These are phyloP conservation scores for Stenogyne calaminthoides DNA, from an alignment of 305 asterid species.

Conservation along the genomic window DNA sequence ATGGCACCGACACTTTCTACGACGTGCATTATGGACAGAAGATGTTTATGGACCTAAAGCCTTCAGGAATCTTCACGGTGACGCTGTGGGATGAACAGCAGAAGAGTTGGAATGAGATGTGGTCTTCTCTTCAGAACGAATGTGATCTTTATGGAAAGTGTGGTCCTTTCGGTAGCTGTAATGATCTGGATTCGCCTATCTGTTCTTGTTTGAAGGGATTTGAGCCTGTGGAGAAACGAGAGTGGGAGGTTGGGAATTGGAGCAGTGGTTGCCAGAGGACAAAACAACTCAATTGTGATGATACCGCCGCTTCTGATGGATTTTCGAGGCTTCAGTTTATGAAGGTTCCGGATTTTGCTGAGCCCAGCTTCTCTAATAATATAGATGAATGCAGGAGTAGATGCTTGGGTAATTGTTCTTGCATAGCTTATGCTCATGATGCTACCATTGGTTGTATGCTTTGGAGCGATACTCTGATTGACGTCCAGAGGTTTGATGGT, in stretches of 20 bases:
- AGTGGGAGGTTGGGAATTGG: slow-evolving; percentile 59
- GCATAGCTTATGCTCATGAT: slow-evolving; percentile 47
- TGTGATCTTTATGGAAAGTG: slow-evolving; percentile 39
- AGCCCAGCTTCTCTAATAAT: not conserved
- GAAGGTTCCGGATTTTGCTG: slow-evolving; percentile 56
- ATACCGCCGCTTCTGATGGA: slow-evolving; percentile 28
- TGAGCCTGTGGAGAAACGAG: slow-evolving; percentile 41
- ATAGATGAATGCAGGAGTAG: slow-evolving; percentile 35
- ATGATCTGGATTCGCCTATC: slow-evolving; percentile 20
- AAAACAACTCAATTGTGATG: not conserved
- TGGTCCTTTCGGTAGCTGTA: slow-evolving; percentile 42
- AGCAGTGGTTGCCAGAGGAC: slow-evolving; percentile 31
- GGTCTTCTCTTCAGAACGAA: not conserved
- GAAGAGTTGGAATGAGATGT: slow-evolving; percentile 20
- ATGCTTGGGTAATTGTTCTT: slow-evolving; percentile 50
- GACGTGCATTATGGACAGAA: not conserved
- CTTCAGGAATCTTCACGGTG: slow-evolving; percentile 1
- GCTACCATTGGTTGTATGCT: slow-evolving; percentile 43
- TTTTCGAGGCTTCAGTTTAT: slow-evolving; percentile 17
- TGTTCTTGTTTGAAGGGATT: slow-evolving; percentile 54
- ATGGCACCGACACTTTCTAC: slow-evolving; percentile 16
- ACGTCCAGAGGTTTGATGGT: not conserved
- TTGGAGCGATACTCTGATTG: slow-evolving; percentile 15
- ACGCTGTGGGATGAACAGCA: slow-evolving; percentile 22
- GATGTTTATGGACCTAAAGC: not conserved